Evolutionary conservation across 192 early-diverging fungal genomes (phyloP).

Genomic region (Rhizophagus clarus): DNA sequence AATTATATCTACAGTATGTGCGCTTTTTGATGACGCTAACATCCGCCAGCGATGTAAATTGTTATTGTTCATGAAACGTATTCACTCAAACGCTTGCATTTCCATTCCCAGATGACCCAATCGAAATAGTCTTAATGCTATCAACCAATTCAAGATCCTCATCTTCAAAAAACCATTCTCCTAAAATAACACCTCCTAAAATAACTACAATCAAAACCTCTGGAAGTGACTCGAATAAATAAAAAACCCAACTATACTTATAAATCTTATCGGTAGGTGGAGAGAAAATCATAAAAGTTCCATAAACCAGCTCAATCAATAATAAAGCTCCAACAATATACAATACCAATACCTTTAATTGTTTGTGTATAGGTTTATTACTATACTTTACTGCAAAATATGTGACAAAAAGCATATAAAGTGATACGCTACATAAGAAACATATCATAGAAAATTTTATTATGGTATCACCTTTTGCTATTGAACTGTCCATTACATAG

Average conservation of each 20-base stretch:
- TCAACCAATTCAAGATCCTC: conserved; percentile 1
- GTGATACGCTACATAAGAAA: background rate
- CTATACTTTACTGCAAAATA: conserved; percentile 4
- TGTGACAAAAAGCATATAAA: background rate
- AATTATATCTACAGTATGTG: background rate
- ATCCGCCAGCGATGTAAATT: background rate
- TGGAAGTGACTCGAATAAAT: background rate
- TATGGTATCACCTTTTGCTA: background rate
- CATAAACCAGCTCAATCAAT: background rate
- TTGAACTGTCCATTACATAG: background rate
- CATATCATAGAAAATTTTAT: background rate
- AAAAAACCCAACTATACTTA: conserved; percentile 4
- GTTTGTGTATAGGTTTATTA: background rate
- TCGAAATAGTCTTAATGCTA: background rate
- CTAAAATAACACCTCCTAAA: background rate
- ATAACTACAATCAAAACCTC: background rate
- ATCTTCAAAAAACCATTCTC: conserved; percentile 41
- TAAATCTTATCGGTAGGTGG: background rate
- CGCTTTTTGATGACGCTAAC: too few species aligned
- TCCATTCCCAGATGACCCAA: background rate
- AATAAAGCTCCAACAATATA: conserved; percentile 2
- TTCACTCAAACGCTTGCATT: background rate
- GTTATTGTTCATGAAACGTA: background rate
- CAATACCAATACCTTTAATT: background rate
- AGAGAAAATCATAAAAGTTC: background rate